These are phyloP conservation scores for Pythium folliculosum DNA, from an alignment of 352 stramenopile genomes.

Conservation along the genomic window DNA sequence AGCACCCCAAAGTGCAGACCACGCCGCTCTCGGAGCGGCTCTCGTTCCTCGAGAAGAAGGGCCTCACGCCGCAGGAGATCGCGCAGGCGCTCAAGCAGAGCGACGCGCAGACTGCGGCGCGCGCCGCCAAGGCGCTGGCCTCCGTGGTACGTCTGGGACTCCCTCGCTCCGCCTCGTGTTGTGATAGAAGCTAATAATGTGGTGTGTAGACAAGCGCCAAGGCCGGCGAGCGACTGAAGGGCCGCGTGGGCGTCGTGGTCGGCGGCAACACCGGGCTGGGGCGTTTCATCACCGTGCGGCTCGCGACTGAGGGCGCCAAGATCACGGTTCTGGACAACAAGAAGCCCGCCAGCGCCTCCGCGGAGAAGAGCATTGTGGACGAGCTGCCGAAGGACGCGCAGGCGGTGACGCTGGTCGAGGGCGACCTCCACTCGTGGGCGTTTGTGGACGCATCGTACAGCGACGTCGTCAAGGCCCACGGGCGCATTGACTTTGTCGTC, in stretches of 20 bases:
- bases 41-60: conserved; percentile 79
- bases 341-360: conserved; percentile 9
- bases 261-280: conserved; percentile 62
- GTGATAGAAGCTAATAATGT: neutral
- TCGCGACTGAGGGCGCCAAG: conserved; percentile 66
- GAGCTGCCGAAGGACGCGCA: conserved; percentile 38
- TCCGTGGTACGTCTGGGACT: conserved; percentile 47
- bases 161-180: neutral
- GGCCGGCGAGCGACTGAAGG: conserved; percentile 54
- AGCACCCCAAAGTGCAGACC: conserved; percentile 76
- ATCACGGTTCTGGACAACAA: conserved; percentile 50
- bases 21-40: conserved; percentile 73
- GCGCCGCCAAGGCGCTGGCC: conserved; percentile 51
- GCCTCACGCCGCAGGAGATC: conserved; percentile 68
- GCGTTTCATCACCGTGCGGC: conserved; percentile 56
- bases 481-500: conserved; percentile 73
- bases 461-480: conserved; percentile 43
- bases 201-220: conserved; percentile 51
- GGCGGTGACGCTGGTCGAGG: conserved; percentile 41
- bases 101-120: conserved; percentile 59
- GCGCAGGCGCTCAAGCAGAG: conserved; percentile 61
- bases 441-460: conserved; percentile 55
- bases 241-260: conserved; percentile 59
- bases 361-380: conserved; percentile 41
- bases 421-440: conserved; percentile 49